These are phyloP conservation scores for Suillus subluteus DNA, from an alignment of 768 basidiomycete genomes.

Conservation along the genomic window DNA sequence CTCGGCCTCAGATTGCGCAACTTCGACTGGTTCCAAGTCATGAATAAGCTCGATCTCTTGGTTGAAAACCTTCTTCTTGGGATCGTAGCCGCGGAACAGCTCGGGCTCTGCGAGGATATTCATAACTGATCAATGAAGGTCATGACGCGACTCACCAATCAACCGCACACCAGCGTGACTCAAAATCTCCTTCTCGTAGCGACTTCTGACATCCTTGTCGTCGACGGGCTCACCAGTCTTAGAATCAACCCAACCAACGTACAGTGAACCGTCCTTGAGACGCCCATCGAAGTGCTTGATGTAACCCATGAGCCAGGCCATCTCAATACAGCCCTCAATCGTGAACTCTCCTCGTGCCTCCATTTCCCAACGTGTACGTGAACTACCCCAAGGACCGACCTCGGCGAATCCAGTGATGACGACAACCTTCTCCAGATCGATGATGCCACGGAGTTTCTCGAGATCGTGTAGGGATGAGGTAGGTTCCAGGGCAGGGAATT, in stretches of 20 bases:
- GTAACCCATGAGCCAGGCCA: conserved; percentile 99
- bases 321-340: conserved; percentile 97
- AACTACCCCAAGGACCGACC: conserved; percentile 97
- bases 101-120: conserved; percentile 75
- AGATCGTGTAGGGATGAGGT: conserved; percentile 74
- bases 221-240: conserved; percentile 94
- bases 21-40: conserved; percentile 95
- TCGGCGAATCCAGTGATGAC: conserved; percentile 98
- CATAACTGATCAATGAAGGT: conserved; percentile 18
- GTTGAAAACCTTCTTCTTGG: conserved; percentile 95
- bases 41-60: conserved; percentile 97
- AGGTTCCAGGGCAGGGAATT: conserved; percentile 86
- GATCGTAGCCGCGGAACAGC: conserved; percentile 96
- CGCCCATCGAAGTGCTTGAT: conserved; percentile 99
- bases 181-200: conserved; percentile 94
- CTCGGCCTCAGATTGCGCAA: conserved; percentile 85
- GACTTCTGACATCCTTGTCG: conserved; percentile 94
- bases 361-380: conserved; percentile 99
- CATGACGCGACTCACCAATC: conserved; percentile 66
- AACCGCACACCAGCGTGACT: conserved; percentile 90
- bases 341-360: conserved; percentile 97
- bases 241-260: conserved; percentile 98
- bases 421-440: conserved; percentile 95
- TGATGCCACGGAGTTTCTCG: conserved; percentile 77
- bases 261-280: conserved; percentile 86